Evolutionary conservation across 1,139 yeast species (phyloP), one percentile per base, ranked within the genome.

Genomic region (Saccharomyces pastorianus): DNA sequence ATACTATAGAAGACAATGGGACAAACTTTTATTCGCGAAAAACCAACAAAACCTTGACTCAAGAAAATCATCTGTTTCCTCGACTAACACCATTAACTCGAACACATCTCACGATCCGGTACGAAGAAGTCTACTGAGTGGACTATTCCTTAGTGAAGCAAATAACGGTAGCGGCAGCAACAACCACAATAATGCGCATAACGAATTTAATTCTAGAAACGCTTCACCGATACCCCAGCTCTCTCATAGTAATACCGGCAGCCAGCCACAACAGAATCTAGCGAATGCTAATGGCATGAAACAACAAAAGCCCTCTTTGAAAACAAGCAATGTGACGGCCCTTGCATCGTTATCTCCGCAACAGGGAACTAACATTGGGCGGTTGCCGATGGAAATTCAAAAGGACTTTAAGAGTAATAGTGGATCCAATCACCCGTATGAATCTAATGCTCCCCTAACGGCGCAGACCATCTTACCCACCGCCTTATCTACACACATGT

Each of bases 81-180:
- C 44, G 4, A 13, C 44, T 11, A 38, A 38, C 7, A 38, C 44
- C 6, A 38, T 38, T 2, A 38, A 38, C 13, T 38, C 44, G 13
- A 38, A 11, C 2, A 38, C 25, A 8, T 38, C 44, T 2, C 44
- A 38, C 2, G 44, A 38, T 38, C 44, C 44, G 9, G 44, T 38
- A 38, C 77, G 79, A 54, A 79, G 88, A 53, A 86, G 95, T 8
- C 71, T 88, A 49, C 72, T 88, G 29, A 85, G 93, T n/a, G 91
- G 95, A 0, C 68, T 88, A 55, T 86, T 88, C 63, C 70, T 84
- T 47, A 82, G 78, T 65, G 79, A 78, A 41, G 53, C 52, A 14
- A 60, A 52, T 20, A 20, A 4, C 23, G 23, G 23, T 52, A 54
- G 48, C 56, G 62, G 14, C 64, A 59, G 25, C 62, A 63, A 48